A percentile compares a stretch with the other conserved stretches of the same genome.
phyloP scores from a whole-genome alignment of 2,329 filamentous ascomycete genomes.

The Coniochaeta pulveracea region DNA sequence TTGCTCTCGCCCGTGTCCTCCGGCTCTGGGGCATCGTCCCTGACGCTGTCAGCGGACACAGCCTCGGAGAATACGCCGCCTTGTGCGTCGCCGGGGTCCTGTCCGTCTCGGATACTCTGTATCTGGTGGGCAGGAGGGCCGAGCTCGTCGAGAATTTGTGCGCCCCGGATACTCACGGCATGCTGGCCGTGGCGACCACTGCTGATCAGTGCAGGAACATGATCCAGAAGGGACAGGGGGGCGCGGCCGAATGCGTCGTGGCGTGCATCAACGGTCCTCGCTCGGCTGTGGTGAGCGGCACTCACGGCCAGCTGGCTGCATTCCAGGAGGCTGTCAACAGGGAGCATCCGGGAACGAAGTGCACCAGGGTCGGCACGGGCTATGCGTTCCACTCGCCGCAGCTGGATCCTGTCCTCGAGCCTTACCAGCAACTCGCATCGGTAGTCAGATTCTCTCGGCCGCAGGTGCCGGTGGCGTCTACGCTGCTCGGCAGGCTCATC shows the following conservation, averaged over 20 bases:
- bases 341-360: not conserved
- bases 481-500: slow-evolving; percentile 17
- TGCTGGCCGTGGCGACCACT: slow-evolving; percentile 39
- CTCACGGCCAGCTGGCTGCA: not conserved
- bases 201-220: not conserved
- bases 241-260: not conserved
- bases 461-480: slow-evolving; percentile 10
- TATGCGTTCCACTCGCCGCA: not conserved
- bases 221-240: not conserved
- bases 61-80: slow-evolving; percentile 50
- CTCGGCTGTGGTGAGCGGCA: not conserved
- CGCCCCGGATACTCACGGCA: slow-evolving; percentile 41
- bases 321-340: not conserved
- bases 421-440: not conserved
- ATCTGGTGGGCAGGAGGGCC: slow-evolving; percentile 44
- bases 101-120: slow-evolving; percentile 45
- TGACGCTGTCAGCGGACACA: slow-evolving; percentile 30
- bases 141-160: slow-evolving; percentile 41
- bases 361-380: not conserved
- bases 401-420: not conserved
- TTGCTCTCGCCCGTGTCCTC: slow-evolving; percentile 25
- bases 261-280: slow-evolving; percentile 2
- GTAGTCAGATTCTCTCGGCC: not conserved
- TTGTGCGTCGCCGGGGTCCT: slow-evolving; percentile 47
- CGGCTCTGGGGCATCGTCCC: slow-evolving; percentile 24